Base-by-base conservation (phyloP, 1,284 basidiomycete species). In the Flammula alnicola region DNA sequence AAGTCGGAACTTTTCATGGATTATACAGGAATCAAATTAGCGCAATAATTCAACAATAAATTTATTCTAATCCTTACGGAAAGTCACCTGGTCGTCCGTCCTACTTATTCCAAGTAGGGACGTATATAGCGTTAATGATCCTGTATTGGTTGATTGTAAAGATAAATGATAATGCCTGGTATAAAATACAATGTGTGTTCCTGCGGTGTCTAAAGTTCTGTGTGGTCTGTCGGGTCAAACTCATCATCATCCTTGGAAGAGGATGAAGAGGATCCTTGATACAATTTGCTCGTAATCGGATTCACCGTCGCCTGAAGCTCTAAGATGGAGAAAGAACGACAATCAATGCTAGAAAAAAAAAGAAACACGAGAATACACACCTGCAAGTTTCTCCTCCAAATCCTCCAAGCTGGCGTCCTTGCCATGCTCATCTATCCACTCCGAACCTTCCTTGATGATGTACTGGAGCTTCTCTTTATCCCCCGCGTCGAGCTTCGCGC, bases 361-460 rank as follows among this genome's bases (percentile, higher is more conserved):
- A 11, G 16, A 27, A 26, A 30, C n/a, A n/a, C n/a, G n/a, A n/a
- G n/a, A n/a, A n/a, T n/a, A 40, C 59, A 17, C 25, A 63, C 64
- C 63, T 16, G 59, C 56, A 19, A 67, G 49, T 36, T 64, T 68
- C 45, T 65, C 65, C 49, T 68, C 64, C 38, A 68, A 47, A 25
- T 67, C 67, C 37, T 64, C 62, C 32, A 64, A 44, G 12, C 56
- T 61, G 3, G 65, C 66, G n/a, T 57, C 60, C 22, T 54, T 47
- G 16, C 62, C 60, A 49, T 63, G 41, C 46, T 63, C 57, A 6
- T 70, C 65, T 12, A 66, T 44, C 67, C 68, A 70, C 22, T 62
- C 60, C 4, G 42, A 31, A 11, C 50, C 60, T n/a, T 55, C 58
- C 10, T 46, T 45, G 22, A 60, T 23, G 37, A 55, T 49, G 1